phyloP scores from a whole-genome alignment of 192 early-diverging fungal genomes.

The Mortierella alpina region DNA sequence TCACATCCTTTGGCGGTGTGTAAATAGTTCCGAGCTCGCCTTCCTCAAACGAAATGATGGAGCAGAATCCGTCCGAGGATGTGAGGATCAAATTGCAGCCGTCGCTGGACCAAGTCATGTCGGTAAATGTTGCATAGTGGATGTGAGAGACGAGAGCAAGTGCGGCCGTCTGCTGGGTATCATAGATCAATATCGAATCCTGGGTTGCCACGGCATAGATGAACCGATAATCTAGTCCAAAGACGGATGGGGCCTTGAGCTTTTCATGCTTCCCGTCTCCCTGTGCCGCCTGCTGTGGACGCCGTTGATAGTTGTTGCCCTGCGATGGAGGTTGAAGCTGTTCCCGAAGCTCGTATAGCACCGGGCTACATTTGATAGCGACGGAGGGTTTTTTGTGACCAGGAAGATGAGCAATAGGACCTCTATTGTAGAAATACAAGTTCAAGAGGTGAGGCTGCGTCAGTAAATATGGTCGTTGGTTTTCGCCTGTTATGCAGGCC shows the following conservation, averaged over 20 bases:
- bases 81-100: constrained; percentile 80
- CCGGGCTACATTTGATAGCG: constrained; percentile 77
- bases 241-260: constrained; percentile 28
- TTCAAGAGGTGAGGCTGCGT: background rate
- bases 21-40: constrained; percentile 69
- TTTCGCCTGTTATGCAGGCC: background rate
- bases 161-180: constrained; percentile 80
- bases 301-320: constrained; percentile 4
- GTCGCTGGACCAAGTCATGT: constrained; percentile 87
- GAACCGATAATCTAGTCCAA: constrained; percentile 76
- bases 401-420: constrained; percentile 76
- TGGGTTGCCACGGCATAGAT: constrained; percentile 89
- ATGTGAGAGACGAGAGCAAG: constrained; percentile 80
- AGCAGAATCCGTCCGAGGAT: constrained; percentile 90
- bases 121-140: constrained; percentile 91
- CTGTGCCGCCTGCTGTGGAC: background rate
- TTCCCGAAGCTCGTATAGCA: constrained; percentile 60
- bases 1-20: constrained; percentile 28
- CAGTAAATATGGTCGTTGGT: background rate
- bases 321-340: constrained; percentile 19
- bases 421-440: constrained; percentile 33
- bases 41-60: constrained; percentile 77
- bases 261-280: constrained; percentile 9
- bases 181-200: constrained; percentile 86
- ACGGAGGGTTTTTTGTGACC: constrained; percentile 84